Percentiles rank a stretch among this genome's conserved stretches.
These are phyloP conservation scores for Pseudohalonectria lignicola DNA, from an alignment of 2,329 filamentous ascomycete species.

Conservation along the genomic window DNA sequence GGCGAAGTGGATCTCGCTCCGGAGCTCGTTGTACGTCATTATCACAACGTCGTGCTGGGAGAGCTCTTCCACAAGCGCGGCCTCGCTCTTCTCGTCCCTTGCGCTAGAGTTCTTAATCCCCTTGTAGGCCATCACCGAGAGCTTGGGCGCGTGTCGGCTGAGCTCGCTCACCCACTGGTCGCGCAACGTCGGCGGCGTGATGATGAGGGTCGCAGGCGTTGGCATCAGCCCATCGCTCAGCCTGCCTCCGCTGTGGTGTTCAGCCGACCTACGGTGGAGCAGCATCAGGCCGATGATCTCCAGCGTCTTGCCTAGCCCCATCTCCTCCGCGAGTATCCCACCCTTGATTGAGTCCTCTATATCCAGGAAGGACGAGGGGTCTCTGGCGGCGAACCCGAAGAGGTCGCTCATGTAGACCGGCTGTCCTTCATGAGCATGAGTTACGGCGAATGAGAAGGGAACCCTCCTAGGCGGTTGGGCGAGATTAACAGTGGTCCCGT, in stretches of 20 bases:
- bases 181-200: slow-evolving; percentile 44
- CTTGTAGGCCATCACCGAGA: slow-evolving; percentile 45
- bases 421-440: slow-evolving; percentile 32
- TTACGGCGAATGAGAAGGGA: slow-evolving; percentile 31
- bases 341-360: slow-evolving; percentile 33
- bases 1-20: slow-evolving; percentile 70
- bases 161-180: slow-evolving; percentile 54
- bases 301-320: slow-evolving; percentile 74
- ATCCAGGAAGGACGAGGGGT: slow-evolving; percentile 31
- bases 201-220: slow-evolving; percentile 48
- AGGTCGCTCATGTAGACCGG: slow-evolving; percentile 39
- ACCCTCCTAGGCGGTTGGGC: slow-evolving; percentile 11
- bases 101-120: slow-evolving; percentile 20
- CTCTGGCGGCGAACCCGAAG: slow-evolving; percentile 45
- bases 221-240: slow-evolving; percentile 31
- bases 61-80: slow-evolving; percentile 30
- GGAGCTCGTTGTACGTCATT: slow-evolving; percentile 60
- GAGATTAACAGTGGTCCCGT: slow-evolving; percentile 9
- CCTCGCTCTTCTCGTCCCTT: slow-evolving; percentile 22
- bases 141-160: slow-evolving; percentile 41
- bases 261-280: slow-evolving; percentile 32
- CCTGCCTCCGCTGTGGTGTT: slow-evolving; percentile 6
- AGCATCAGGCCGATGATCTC: slow-evolving; percentile 64
- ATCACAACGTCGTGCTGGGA: slow-evolving; percentile 50
- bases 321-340: slow-evolving; percentile 68